Evolutionary conservation across 2,329 filamentous ascomycete genomes (phyloP).

Genomic region (Sporothrix humicola): DNA sequence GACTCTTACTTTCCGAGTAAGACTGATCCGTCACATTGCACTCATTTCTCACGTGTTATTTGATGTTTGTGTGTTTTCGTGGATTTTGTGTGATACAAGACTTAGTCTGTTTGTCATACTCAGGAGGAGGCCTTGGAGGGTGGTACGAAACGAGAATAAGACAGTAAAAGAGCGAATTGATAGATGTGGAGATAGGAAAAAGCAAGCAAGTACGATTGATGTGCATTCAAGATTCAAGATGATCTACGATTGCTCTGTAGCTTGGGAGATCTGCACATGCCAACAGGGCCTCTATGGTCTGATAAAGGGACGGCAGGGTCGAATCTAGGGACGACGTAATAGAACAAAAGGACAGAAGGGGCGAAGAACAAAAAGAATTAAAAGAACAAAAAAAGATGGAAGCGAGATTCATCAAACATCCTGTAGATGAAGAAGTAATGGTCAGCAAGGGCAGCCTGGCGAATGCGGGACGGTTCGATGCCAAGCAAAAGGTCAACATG

Average conservation of each 20-base stretch:
- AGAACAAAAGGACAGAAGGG: background rate
- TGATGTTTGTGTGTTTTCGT: background rate
- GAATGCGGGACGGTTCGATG: background rate
- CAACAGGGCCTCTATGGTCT: background rate
- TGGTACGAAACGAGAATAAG: background rate
- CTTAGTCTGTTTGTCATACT: background rate
- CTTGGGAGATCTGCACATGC: conserved; percentile 11
- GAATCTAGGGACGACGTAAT: background rate
- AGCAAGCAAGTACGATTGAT: background rate
- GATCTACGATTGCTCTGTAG: background rate
- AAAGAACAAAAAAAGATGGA: background rate
- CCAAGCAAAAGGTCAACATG: background rate
- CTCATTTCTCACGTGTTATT: background rate
- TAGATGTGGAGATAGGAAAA: background rate
- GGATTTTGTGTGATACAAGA: background rate
- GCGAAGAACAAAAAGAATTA: background rate
- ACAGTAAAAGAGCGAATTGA: background rate
- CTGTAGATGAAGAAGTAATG: conserved; percentile 3
- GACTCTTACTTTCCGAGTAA: background rate
- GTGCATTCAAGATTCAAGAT: background rate
- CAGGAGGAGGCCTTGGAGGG: background rate
- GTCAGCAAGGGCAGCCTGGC: conserved; percentile 16
- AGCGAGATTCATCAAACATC: background rate
- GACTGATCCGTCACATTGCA: background rate
- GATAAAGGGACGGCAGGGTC: background rate